Evolutionary conservation across 192 early-diverging fungal species (phyloP).

Genomic region (Mortierella antarctica): DNA sequence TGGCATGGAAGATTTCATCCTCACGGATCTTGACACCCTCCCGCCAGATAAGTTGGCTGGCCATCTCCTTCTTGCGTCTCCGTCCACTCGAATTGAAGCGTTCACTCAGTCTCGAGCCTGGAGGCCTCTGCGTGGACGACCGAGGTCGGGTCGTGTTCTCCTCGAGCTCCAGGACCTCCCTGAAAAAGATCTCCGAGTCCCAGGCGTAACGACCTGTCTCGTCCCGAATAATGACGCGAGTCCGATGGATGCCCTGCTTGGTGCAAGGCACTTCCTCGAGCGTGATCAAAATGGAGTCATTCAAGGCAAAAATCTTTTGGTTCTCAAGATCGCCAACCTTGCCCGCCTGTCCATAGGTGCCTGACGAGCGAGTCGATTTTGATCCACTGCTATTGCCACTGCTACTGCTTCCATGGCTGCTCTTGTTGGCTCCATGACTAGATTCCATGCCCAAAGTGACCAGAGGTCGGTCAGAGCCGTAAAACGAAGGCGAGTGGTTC

Average conservation of each 20-base stretch:
- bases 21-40: conserved; percentile 40
- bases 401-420: not conserved
- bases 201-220: conserved; percentile 84
- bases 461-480: conserved; percentile 58
- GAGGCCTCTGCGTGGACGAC: conserved; percentile 12
- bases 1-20: conserved; percentile 13
- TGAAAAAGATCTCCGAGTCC: conserved; percentile 82
- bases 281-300: conserved; percentile 78
- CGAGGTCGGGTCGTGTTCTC: conserved; percentile 12
- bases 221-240: conserved; percentile 77
- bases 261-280: conserved; percentile 67
- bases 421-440: not conserved
- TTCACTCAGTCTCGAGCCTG: conserved; percentile 31
- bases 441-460: conserved; percentile 36
- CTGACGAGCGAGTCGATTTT: too few relatives aligned
- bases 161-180: conserved; percentile 45
- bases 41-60: conserved; percentile 46
- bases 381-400: not conserved
- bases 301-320: conserved; percentile 78
- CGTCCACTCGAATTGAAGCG: conserved; percentile 25
- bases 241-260: conserved; percentile 43
- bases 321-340: conserved; percentile 43
- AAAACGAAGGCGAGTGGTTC: conserved; percentile 70
- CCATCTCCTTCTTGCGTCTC: conserved; percentile 38
- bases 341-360: conserved; percentile 23